Percentiles rank a stretch among this genome's conserved stretches.
These are phyloP conservation scores for Fermentozyma sake DNA, from an alignment of 1,139 yeast species.

Conservation along the genomic window DNA sequence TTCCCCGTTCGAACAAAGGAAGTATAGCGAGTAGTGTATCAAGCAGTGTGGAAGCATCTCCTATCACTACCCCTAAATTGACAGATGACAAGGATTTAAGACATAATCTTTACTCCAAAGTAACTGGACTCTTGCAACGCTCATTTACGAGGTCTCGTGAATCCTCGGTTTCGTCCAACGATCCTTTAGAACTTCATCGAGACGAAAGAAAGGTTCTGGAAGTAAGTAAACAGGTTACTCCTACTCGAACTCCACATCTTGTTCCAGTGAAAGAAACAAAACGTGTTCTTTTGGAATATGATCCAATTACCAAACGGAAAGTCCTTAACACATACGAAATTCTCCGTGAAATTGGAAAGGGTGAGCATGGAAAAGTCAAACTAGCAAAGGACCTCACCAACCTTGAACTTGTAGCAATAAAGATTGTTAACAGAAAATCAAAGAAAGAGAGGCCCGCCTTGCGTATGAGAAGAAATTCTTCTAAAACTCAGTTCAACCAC, in stretches of 20 bases:
- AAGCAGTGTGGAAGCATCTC: no score
- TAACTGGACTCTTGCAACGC: constrained; percentile 27
- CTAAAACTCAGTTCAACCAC: constrained; percentile 5
- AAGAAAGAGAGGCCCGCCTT: constrained; percentile 51
- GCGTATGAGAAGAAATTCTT: constrained; percentile 36
- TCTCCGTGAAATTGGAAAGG: constrained; percentile 81
- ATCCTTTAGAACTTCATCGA: no score
- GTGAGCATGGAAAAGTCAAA: constrained; percentile 97
- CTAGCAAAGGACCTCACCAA: constrained; percentile 73
- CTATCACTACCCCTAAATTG: no score
- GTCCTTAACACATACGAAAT: constrained; percentile 89
- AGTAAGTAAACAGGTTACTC: no score
- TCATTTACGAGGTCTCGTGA: constrained; percentile 13
- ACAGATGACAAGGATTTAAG: no score
- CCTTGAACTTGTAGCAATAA: constrained; percentile 81
- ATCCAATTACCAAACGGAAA: constrained; percentile 81
- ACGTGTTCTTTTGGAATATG: constrained; percentile 77
- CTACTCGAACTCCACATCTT: constrained; percentile 2
- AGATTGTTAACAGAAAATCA: constrained; percentile 78
- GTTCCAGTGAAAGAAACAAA: constrained; percentile 74
- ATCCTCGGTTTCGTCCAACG: constrained; percentile 12
- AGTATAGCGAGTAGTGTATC: no score
- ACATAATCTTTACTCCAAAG: constrained; percentile 28
- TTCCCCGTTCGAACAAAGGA: no score
- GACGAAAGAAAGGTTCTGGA: no score